These are phyloP conservation scores for Mortierella hygrophila DNA, from an alignment of 192 early-diverging fungal genomes.

Conservation along the genomic window DNA sequence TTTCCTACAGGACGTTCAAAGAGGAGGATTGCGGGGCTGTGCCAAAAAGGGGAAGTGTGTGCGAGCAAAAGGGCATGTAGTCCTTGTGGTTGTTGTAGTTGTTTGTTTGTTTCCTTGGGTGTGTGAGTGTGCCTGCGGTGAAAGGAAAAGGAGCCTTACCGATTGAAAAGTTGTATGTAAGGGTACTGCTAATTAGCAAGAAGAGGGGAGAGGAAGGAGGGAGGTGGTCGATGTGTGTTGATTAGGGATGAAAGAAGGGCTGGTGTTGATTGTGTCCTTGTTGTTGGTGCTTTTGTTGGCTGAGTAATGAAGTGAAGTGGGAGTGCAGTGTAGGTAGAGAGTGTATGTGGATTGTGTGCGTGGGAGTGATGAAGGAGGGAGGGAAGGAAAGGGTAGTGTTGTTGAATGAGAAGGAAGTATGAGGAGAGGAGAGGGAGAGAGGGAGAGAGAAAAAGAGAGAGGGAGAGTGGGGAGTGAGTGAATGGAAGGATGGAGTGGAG, in stretches of 20 bases:
- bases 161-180: neutral
- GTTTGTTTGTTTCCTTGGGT: neutral
- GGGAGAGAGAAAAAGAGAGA: constrained; percentile 7
- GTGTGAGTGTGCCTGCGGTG: neutral
- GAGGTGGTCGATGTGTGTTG: neutral
- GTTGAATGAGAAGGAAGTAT: no score
- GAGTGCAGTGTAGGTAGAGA: neutral
- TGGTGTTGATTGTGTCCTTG: neutral
- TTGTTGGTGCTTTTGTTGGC: neutral
- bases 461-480: constrained; percentile 5
- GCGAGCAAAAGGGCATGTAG: neutral
- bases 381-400: neutral
- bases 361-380: neutral
- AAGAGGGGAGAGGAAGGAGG: no score
- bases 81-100: neutral
- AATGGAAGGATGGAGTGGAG: neutral
- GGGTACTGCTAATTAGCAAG: neutral
- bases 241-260: neutral
- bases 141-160: neutral
- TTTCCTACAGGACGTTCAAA: neutral
- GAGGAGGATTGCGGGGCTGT: neutral
- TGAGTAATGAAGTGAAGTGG: neutral
- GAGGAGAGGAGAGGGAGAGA: neutral
- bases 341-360: neutral
- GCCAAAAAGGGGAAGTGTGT: neutral